A percentile compares a stretch with the other conserved stretches of the same genome.
Evolutionary conservation across 352 stramenopile species (phyloP).

Genomic region (Phytophthora lateralis): DNA sequence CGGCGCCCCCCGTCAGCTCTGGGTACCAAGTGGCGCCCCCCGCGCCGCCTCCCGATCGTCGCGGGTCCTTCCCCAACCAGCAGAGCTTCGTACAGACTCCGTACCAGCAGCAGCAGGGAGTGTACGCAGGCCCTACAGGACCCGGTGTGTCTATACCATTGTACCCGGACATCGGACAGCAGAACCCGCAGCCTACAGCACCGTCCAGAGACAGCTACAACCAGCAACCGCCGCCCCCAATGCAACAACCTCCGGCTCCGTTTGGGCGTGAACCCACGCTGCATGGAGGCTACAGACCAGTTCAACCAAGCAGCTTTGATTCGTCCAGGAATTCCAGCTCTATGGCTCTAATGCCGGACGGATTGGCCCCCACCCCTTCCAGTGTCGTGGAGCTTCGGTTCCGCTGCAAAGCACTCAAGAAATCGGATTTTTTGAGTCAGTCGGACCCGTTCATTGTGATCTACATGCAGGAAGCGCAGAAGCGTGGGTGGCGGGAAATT

Average conservation of each 20-base stretch:
- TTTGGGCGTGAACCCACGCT: constrained; percentile 31
- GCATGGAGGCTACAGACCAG: constrained; percentile 50
- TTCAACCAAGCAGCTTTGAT: constrained; percentile 33
- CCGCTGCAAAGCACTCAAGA: constrained; percentile 75
- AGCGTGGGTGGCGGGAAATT: constrained; percentile 62
- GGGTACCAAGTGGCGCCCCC: constrained; percentile 33
- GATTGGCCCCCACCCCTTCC: constrained; percentile 41
- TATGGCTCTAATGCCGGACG: constrained; percentile 28
- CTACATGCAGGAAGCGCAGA: constrained; percentile 64
- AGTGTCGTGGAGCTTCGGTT: constrained; percentile 75
- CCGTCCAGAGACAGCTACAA: constrained; percentile 18
- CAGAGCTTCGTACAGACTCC: constrained; percentile 21
- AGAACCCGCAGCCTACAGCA: constrained; percentile 8
- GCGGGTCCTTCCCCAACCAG: constrained; percentile 30
- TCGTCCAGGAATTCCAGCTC: constrained; percentile 19
- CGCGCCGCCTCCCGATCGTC: constrained; percentile 22
- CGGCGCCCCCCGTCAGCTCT: constrained; percentile 34
- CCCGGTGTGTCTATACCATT: constrained; percentile 21
- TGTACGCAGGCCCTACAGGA: constrained; percentile 12
- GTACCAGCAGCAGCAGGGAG: constrained; percentile 18
- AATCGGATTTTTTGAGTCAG: constrained; percentile 68
- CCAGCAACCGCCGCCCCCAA: constrained; percentile 13
- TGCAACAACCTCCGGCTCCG: constrained; percentile 18
- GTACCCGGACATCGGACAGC: constrained; percentile 31
- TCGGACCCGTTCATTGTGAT: constrained; percentile 80